phyloP scores from a whole-genome alignment of 805 yeast species.

The Barnettozyma wickerhamii region DNA sequence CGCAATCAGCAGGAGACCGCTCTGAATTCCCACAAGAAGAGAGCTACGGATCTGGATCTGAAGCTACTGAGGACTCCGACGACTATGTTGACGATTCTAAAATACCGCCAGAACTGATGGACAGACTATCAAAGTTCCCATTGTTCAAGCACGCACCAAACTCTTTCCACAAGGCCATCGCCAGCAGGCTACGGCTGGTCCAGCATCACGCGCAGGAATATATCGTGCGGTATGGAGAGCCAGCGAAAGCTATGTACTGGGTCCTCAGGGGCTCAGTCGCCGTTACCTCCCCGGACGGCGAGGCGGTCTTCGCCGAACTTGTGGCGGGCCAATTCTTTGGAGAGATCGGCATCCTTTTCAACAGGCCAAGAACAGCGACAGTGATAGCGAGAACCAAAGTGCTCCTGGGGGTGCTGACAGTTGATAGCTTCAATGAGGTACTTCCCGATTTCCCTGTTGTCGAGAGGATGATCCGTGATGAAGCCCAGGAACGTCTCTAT shows the following conservation, averaged over 20 bases:
- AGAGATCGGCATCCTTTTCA: conserved; percentile 72
- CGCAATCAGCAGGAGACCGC: too few relatives aligned
- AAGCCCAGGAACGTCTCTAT: conserved; percentile 72
- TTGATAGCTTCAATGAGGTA: conserved; percentile 55
- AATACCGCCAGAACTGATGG: conserved; percentile 53
- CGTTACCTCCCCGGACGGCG: conserved; percentile 77
- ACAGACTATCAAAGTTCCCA: conserved; percentile 53
- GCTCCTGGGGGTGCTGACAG: conserved; percentile 62
- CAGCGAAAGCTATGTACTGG: conserved; percentile 77
- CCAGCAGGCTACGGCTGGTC: conserved; percentile 51
- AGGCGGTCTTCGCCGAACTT: conserved; percentile 66
- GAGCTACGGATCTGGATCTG: background rate
- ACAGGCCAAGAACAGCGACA: conserved; percentile 75
- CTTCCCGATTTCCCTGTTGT: conserved; percentile 59
- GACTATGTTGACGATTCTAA: background rate
- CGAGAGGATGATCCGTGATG: conserved; percentile 68
- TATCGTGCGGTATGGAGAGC: conserved; percentile 68
- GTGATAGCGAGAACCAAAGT: conserved; percentile 68
- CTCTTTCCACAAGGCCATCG: conserved; percentile 55
- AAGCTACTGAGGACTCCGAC: conserved; percentile 10
- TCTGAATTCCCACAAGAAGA: background rate
- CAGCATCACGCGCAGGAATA: conserved; percentile 66
- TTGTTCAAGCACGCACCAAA: conserved; percentile 65
- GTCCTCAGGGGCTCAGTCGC: conserved; percentile 69
- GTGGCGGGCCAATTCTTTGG: conserved; percentile 71